Evolutionary conservation across 352 stramenopile species (phyloP).

Genomic region (Paralagenidium karlingii): DNA sequence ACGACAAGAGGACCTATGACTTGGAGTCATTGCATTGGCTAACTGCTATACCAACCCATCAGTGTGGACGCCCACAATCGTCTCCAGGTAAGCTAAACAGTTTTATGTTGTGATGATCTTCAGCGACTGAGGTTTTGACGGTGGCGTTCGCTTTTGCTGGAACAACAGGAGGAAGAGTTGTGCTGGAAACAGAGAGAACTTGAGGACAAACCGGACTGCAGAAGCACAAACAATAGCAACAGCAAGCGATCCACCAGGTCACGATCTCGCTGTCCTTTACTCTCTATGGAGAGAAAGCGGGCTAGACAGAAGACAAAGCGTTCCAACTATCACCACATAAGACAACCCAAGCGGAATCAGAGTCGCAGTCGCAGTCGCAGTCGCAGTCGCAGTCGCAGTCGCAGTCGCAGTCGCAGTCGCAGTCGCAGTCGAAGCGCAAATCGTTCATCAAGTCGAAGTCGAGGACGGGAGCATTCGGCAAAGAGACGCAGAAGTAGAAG

Average conservation of each 20-base stretch:
- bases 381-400: slow-evolving; percentile 5
- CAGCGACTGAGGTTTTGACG: neutral
- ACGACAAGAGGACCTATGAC: neutral
- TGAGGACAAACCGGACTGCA: slow-evolving; percentile 12
- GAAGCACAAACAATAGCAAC: neutral
- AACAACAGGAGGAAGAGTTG: slow-evolving; percentile 30
- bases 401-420: slow-evolving; percentile 8
- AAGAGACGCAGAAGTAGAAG: neutral
- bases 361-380: slow-evolving; percentile 2
- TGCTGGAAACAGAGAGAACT: slow-evolving; percentile 38
- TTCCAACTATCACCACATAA: too few relatives aligned
- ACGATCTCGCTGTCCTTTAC: neutral
- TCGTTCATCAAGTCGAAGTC: neutral
- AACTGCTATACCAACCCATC: neutral
- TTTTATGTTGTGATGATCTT: neutral
- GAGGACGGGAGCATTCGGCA: neutral
- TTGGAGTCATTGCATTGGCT: neutral
- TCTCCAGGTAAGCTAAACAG: slow-evolving; percentile 16
- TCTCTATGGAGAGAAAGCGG: neutral
- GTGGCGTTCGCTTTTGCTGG: neutral
- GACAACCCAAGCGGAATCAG: too few relatives aligned
- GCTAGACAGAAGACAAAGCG: neutral
- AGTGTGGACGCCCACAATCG: slow-evolving; percentile 53
- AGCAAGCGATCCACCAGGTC: neutral
- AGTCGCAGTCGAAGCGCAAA: slow-evolving; percentile 3